phyloP scores from a whole-genome alignment of 345 rosid genomes.

The Gossypium australe region DNA sequence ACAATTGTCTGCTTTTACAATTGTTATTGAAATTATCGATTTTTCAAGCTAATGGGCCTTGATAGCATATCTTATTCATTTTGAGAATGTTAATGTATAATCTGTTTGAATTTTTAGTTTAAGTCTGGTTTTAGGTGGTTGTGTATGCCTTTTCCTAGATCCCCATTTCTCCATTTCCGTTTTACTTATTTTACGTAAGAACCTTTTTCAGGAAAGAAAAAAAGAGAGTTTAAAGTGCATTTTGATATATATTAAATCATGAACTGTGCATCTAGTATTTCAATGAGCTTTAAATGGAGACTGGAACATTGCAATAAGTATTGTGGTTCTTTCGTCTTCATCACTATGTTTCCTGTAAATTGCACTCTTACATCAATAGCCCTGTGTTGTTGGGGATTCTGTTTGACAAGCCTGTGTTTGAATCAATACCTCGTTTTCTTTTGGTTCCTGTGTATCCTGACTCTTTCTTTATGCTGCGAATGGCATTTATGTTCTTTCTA shows the following conservation, averaged over 20 bases:
- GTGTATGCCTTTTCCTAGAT: neutral
- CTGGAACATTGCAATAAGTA: neutral
- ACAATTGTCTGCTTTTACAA: neutral
- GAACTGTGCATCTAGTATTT: conserved; percentile 5
- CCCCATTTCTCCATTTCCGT: neutral
- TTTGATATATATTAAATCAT: neutral
- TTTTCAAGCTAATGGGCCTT: neutral
- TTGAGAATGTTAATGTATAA: neutral
- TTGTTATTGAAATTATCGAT: neutral
- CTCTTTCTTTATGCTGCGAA: neutral
- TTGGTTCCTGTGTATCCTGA: neutral
- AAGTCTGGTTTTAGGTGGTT: neutral
- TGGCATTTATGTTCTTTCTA: neutral
- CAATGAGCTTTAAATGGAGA: neutral
- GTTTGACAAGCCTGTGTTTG: neutral
- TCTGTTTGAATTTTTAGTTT: neutral
- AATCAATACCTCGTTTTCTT: neutral
- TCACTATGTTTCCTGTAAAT: neutral
- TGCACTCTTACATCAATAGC: neutral
- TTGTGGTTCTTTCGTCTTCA: neutral
- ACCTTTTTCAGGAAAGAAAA: neutral
- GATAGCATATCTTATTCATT: neutral
- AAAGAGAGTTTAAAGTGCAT: neutral
- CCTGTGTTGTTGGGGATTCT: neutral
- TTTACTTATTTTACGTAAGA: neutral